Evolutionary conservation across 2,329 filamentous ascomycete genomes (phyloP), one percentile per base, ranked within the genome.

Genomic region (Cercospora brassicicola): DNA sequence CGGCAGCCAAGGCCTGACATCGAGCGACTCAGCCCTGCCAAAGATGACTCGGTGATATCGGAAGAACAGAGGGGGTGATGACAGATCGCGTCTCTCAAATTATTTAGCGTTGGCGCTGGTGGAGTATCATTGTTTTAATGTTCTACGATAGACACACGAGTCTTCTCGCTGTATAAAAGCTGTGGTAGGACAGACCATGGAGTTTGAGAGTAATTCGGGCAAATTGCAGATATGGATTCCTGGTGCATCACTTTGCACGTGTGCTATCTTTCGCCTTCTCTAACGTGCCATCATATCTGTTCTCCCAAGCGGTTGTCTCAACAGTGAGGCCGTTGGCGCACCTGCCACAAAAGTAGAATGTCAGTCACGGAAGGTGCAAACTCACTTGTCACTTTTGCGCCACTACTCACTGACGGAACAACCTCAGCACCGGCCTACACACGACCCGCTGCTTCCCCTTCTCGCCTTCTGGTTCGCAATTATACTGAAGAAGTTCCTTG

Each of bases 301-400:
- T 81, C 74, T 89, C 87, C 86, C 86, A 88, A 59, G 82, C 81
- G 39, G 88, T 90, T 36, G 87, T 89, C 77, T 90, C 88, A 13
- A 89, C 85, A 57, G 83, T 86, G 72, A 88, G 76, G 20, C 86
- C 86, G 72, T 83, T 80, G 28, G 82, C 83, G 76, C 87, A 85
- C 72, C 82, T 85, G 72, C 31, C 65, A 28, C 5, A 33, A 31
- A 65, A 62, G 23, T 26, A 11, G 10, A 28, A 18, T 55, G 62
- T 74, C 57, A 74, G 71, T 65, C 20, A 9, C 18, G 39, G 20
- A 31, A 28, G 33, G 11, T 45, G 20, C 61, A 57, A 30, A 20
- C 13, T 8, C 36, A 45, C 8, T 31, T 10, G 26, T 59, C 6
- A 51, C 11, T 28, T 56, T 59, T 23, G 11, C 26, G 11, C 26